Conservation (phyloP, 352 stramenopile species). For the Pythium utonaiense region DNA sequence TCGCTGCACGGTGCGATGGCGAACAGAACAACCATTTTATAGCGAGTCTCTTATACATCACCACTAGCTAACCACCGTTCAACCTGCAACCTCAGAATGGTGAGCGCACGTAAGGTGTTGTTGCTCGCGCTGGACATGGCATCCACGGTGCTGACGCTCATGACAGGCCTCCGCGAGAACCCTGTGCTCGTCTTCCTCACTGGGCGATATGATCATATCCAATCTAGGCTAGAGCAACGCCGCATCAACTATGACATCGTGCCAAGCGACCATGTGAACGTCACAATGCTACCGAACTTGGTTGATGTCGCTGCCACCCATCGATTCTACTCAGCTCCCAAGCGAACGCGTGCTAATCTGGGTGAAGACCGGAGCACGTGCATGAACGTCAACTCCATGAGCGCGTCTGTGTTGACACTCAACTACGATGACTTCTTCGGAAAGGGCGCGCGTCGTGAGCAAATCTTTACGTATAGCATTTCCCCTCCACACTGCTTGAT, state of each 20-base stretch:
- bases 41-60: no score
- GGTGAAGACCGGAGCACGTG: constrained; percentile 30
- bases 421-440: constrained; percentile 37
- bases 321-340: constrained; percentile 26
- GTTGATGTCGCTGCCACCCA: constrained; percentile 24
- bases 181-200: constrained; percentile 40
- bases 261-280: constrained; percentile 29
- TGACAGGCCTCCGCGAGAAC: constrained; percentile 54
- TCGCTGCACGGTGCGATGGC: no score
- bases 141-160: constrained; percentile 41
- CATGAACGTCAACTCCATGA: constrained; percentile 32
- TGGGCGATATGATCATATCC: constrained; percentile 40
- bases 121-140: constrained; percentile 29
- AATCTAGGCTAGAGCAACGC: no score
- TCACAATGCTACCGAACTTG: constrained; percentile 29
- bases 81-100: no score
- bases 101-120: background rate
- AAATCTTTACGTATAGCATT: constrained; percentile 33
- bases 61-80: no score
- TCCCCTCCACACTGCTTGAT: constrained; percentile 25
- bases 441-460: constrained; percentile 19
- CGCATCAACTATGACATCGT: constrained; percentile 47
- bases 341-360: constrained; percentile 19
- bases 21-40: no score
- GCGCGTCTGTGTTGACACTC: constrained; percentile 21